Evolutionary conservation across 345 rosid species (phyloP).

Genomic region (Arabidopsis thaliana): DNA sequence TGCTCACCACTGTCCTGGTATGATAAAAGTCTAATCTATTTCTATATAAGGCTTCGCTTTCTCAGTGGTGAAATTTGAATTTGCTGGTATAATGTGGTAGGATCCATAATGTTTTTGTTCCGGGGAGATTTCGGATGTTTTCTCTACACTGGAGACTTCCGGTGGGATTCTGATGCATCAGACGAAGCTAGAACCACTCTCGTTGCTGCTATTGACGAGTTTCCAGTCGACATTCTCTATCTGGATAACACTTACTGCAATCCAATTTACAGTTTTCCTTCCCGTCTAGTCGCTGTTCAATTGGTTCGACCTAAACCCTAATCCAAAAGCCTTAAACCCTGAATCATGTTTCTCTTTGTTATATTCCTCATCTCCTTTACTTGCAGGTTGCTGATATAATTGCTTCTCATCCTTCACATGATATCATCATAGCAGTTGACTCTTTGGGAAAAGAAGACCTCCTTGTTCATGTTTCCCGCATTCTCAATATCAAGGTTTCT

Average conservation of each 20-base stretch:
- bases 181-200: constrained; percentile 50
- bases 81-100: constrained; percentile 38
- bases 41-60: neutral
- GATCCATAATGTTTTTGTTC: constrained; percentile 79
- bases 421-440: constrained; percentile 71
- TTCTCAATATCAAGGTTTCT: constrained; percentile 61
- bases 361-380: neutral
- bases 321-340: neutral
- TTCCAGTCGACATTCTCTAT: constrained; percentile 56
- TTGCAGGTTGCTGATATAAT: constrained; percentile 67
- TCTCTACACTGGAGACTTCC: constrained; percentile 79
- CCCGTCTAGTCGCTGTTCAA: constrained; percentile 60
- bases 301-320: constrained; percentile 46
- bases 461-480: constrained; percentile 56
- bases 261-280: constrained; percentile 66
- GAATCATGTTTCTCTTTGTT: neutral
- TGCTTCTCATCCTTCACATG: constrained; percentile 68
- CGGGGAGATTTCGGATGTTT: constrained; percentile 74
- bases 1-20: constrained; percentile 82
- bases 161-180: constrained; percentile 54
- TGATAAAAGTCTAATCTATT: neutral
- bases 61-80: constrained; percentile 13
- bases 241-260: constrained; percentile 84
- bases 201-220: constrained; percentile 50
- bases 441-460: constrained; percentile 79